Evolutionary conservation across 78 protist species (phyloP), one percentile per base, ranked within the genome.

Genomic region (Tieghemostelium lacteum): DNA sequence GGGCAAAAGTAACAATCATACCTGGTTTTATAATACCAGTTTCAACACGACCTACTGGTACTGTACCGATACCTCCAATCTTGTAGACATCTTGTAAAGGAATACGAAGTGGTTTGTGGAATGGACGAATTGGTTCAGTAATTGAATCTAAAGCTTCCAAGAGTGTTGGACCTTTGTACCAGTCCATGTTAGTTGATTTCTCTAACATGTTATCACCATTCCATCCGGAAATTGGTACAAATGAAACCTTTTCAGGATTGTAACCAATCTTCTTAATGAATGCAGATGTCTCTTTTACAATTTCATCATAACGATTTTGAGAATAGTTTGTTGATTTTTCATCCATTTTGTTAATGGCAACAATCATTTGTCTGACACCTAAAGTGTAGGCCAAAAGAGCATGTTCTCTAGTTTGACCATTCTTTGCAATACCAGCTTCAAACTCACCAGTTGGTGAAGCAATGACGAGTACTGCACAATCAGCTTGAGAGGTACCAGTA

Each of bases 371-470:
- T 88, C 83, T 89, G 78, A 98, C 98, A 62, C 99, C 99, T 42
- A 98, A 96, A 39, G 98, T 97, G 98, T 61, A 96, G 70, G 98
- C 97, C 49, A 98, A 97, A 52, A 98, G 96, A 67, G 98, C 99
- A 98, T 98, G 99, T 95, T 98, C 98, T 66, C 98, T 93, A 75
- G 99, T 97, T 94, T 98, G 99, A 37, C 99, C 99, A 78, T 94
- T 87, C 75, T 92, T 88, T 75, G 98, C 95, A 85, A 98, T 97
- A 67, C 98, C 99, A 50, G 99, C 99, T 86, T 97, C 98, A 97
- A 98, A 98, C 87, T 95, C 98, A 40, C 99, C 99, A 31, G 88
- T 57, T 67, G 85, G 93, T 85, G 98, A 85, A 87, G 95, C 95
- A 52, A 96, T 94, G 78, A 98, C 96, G 72, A 98, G 97, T 58